Conservation (phyloP, 768 basidiomycete species). For the Leccinum ochraceum region DNA sequence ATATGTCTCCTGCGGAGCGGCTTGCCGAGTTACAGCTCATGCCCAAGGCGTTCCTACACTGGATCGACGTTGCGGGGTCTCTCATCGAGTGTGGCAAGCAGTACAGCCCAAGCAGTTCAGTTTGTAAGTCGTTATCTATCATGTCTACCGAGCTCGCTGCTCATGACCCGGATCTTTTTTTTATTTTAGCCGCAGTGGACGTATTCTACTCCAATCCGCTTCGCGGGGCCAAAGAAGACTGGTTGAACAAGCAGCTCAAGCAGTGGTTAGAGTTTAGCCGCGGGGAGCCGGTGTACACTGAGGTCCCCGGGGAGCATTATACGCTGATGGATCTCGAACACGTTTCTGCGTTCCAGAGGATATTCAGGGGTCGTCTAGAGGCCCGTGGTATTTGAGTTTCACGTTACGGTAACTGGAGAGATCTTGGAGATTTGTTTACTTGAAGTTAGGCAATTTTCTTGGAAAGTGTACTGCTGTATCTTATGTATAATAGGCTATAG, state of each 20-base stretch:
- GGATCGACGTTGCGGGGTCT: not conserved
- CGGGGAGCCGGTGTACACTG: constrained; percentile 11
- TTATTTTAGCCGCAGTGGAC: constrained; percentile 12
- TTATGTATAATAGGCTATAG: too few species aligned
- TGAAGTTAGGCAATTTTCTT: too few species aligned
- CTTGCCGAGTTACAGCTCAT: not conserved
- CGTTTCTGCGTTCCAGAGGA: constrained; percentile 27
- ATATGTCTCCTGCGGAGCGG: not conserved
- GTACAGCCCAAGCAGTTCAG: constrained; percentile 14
- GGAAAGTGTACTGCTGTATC: too few species aligned
- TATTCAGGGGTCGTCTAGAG: constrained; percentile 24
- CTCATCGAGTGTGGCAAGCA: not conserved
- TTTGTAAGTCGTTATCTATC: constrained; percentile 13
- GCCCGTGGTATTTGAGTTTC: constrained; percentile 2
- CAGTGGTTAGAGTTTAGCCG: constrained; percentile 22
- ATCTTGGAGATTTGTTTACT: too few species aligned
- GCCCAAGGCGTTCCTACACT: not conserved
- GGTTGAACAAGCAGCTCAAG: constrained; percentile 25
- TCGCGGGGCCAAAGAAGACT: constrained; percentile 20
- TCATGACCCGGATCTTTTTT: not conserved
- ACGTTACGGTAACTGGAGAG: not conserved
- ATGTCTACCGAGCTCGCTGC: not conserved
- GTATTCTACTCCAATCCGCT: constrained; percentile 22
- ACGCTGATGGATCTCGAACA: constrained; percentile 30
- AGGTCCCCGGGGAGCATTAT: constrained; percentile 25